Conservation (phyloP, 73 alveolate genomes). For the Blepharisma stoltei region DNA sequence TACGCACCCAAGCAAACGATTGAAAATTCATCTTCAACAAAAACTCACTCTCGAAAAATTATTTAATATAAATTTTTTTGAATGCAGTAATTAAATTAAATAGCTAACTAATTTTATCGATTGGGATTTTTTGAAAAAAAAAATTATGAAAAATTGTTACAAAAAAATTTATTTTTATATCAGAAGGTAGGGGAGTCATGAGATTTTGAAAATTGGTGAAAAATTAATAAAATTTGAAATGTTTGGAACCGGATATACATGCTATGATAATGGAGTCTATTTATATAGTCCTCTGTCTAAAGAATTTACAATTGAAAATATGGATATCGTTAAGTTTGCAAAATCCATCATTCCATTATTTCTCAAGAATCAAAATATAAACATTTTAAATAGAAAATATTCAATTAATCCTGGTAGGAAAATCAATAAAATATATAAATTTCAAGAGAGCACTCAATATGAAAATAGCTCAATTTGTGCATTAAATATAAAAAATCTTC, state of each 20-base stretch:
- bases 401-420: neutral
- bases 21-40: neutral
- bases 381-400: neutral
- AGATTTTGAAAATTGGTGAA: constrained; percentile 28
- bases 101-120: no score
- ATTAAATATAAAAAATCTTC: neutral
- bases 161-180: no score
- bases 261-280: no score
- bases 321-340: neutral
- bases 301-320: no score
- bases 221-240: constrained; percentile 19
- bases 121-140: no score
- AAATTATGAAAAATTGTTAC: no score
- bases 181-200: no score
- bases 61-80: no score
- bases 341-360: neutral
- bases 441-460: neutral
- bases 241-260: neutral
- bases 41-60: no score
- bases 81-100: no score
- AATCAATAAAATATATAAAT: neutral
- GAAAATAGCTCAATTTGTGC: neutral
- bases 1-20: neutral
- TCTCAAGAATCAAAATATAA: neutral
- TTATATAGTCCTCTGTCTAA: no score